phyloP scores from a whole-genome alignment of 2,329 filamentous ascomycete species.

The Lachnellula subtilissima region DNA sequence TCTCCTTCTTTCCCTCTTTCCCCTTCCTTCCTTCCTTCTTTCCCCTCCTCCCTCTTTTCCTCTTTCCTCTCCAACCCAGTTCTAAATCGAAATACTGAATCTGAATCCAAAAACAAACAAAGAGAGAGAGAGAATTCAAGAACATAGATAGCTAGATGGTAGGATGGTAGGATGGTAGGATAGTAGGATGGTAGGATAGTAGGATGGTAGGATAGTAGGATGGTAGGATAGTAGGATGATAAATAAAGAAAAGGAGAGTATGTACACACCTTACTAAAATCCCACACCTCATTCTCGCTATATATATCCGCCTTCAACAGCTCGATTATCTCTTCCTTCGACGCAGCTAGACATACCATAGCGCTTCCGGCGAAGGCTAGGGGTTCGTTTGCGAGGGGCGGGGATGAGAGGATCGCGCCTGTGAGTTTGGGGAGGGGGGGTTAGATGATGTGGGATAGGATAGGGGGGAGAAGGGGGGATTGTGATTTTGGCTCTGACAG shows the following conservation, averaged over 20 bases:
- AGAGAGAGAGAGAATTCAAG: too few relatives aligned
- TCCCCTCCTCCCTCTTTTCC: too few relatives aligned
- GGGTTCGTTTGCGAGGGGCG: slow-evolving; percentile 56
- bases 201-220: background rate
- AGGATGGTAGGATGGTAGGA: background rate
- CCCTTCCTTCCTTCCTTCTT: background rate
- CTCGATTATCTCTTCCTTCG: slow-evolving; percentile 64
- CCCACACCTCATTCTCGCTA: slow-evolving; percentile 69
- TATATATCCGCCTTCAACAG: slow-evolving; percentile 70
- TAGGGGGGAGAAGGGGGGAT: background rate
- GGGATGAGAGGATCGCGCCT: slow-evolving; percentile 64
- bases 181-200: background rate
- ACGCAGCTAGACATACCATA: slow-evolving; percentile 61
- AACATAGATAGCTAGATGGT: too few relatives aligned
- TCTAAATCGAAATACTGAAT: too few relatives aligned
- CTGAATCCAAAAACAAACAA: background rate
- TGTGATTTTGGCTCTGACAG: background rate
- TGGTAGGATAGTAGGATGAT: background rate
- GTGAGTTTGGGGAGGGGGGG: background rate
- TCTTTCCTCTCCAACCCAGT: too few relatives aligned
- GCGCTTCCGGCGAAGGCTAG: slow-evolving; percentile 58
- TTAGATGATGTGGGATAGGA: background rate
- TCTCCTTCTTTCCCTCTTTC: background rate
- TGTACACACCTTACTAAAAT: slow-evolving; percentile 57
- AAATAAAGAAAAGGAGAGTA: background rate